phyloP scores from a whole-genome alignment of 345 rosid species.

The Diplotaxis tenuifolia region DNA sequence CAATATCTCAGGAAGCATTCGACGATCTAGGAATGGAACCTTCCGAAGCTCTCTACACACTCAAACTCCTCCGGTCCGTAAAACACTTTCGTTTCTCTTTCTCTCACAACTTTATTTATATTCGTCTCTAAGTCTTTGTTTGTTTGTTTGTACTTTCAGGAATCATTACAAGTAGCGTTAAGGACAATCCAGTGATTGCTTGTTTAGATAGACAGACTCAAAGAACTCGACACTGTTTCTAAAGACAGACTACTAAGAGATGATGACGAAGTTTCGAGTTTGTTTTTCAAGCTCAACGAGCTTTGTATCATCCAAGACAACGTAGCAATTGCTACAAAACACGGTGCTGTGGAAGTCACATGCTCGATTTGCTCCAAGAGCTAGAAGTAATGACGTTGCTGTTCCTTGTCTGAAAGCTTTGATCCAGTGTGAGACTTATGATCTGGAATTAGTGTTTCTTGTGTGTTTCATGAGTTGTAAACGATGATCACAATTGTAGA shows the following conservation, averaged over 20 bases:
- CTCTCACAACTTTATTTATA: background rate
- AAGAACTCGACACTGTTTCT: slow-evolving; percentile 34
- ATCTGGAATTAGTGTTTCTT: background rate
- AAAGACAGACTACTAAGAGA: slow-evolving; percentile 24
- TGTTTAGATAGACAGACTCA: slow-evolving; percentile 63
- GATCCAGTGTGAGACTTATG: slow-evolving; percentile 51
- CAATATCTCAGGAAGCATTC: slow-evolving; percentile 87
- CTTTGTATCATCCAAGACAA: slow-evolving; percentile 49
- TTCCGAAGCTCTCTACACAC: slow-evolving; percentile 71
- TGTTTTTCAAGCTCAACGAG: slow-evolving; percentile 46
- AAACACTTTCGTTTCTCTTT: background rate
- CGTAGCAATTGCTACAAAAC: slow-evolving; percentile 58
- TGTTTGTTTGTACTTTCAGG: slow-evolving; percentile 40
- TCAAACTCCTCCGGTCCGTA: slow-evolving; percentile 67
- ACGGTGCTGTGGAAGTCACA: slow-evolving; percentile 65
- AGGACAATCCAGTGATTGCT: slow-evolving; percentile 60
- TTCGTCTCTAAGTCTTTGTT: slow-evolving; percentile 3
- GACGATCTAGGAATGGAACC: slow-evolving; percentile 92
- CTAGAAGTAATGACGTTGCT: slow-evolving; percentile 31
- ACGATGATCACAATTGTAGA: slow-evolving; percentile 57
- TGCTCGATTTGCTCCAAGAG: slow-evolving; percentile 58
- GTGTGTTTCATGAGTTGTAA: background rate
- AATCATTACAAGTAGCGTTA: slow-evolving; percentile 56
- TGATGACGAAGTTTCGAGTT: slow-evolving; percentile 44
- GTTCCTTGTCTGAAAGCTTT: slow-evolving; percentile 60